A percentile compares a stretch with the other conserved stretches of the same genome.
Evolutionary conservation across 2,329 filamentous ascomycete genomes (phyloP).

Genomic region (Penicillium oxalicum): DNA sequence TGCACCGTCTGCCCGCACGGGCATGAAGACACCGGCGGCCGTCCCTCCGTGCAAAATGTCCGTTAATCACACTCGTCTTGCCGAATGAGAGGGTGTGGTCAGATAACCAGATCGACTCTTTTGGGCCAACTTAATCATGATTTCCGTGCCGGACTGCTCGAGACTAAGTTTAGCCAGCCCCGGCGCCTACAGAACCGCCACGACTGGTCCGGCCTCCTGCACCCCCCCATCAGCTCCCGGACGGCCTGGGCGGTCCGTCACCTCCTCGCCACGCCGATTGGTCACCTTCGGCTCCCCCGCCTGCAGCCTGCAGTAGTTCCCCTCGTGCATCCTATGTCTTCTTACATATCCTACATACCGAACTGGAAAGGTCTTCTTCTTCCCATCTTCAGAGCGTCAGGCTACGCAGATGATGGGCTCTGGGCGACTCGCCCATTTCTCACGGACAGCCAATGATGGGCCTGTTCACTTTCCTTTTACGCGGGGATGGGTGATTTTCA

Average conservation of each 20-base stretch:
- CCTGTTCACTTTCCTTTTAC: background rate
- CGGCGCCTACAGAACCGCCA: slow-evolving; percentile 24
- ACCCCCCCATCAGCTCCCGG: slow-evolving; percentile 3
- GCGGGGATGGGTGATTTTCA: slow-evolving; percentile 9
- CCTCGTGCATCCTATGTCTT: background rate
- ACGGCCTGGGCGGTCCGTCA: slow-evolving; percentile 16
- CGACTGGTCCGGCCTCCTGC: slow-evolving; percentile 16
- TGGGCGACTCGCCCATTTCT: slow-evolving; percentile 19
- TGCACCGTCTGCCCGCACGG: too few species aligned
- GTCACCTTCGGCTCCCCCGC: slow-evolving; percentile 1
- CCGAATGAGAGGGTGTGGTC: too few species aligned
- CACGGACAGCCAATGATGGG: slow-evolving; percentile 13
- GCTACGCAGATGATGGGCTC: slow-evolving; percentile 4
- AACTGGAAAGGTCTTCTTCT: background rate
- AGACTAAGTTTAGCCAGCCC: slow-evolving; percentile 27
- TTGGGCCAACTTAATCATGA: background rate
- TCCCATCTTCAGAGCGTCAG: slow-evolving; percentile 2
- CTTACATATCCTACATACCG: background rate
- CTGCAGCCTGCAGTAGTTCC: background rate
- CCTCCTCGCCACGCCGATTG: slow-evolving; percentile 12
- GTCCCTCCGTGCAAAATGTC: too few species aligned
- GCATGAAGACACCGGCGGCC: too few species aligned
- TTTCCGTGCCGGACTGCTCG: background rate
- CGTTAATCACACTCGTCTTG: too few species aligned
- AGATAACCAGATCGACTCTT: background rate